These are phyloP conservation scores for Phytophthora sp. DNA, from an alignment of 352 stramenopile genomes.

Conservation along the genomic window DNA sequence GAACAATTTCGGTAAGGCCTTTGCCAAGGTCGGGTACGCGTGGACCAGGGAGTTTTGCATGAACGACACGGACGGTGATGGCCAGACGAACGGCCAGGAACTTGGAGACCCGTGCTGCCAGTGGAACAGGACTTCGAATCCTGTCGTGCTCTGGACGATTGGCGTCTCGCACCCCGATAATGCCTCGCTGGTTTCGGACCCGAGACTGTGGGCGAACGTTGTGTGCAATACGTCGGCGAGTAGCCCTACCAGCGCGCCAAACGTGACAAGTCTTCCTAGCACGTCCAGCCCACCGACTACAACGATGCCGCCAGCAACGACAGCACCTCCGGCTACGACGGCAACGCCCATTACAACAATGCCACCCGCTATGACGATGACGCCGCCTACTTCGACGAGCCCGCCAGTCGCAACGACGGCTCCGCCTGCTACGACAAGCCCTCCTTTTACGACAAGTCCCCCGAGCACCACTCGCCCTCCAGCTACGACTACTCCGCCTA, in stretches of 20 bases:
- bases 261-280: neutral
- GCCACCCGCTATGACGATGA: slow-evolving; percentile 34
- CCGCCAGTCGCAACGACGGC: neutral
- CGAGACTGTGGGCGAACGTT: slow-evolving; percentile 20
- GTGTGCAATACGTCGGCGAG: neutral
- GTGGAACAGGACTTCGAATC: slow-evolving; percentile 1
- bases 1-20: slow-evolving; percentile 31
- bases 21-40: slow-evolving; percentile 10
- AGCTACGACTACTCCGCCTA: neutral
- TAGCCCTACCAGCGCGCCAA: neutral
- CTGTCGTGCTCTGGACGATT: slow-evolving; percentile 11
- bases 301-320: neutral
- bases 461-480: neutral
- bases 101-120: slow-evolving; percentile 77
- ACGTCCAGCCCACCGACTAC: neutral
- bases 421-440: neutral
- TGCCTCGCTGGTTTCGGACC: slow-evolving; percentile 13
- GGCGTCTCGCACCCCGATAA: slow-evolving; percentile 24
- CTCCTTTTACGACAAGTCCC: neutral
- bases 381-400: neutral
- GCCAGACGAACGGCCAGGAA: slow-evolving; percentile 78
- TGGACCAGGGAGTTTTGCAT: slow-evolving; percentile 18
- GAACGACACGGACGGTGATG: slow-evolving; percentile 56
- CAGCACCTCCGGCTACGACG: neutral
- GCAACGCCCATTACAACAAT: neutral